These are phyloP conservation scores for Macroventuria anomochaeta DNA, from an alignment of 2,329 filamentous ascomycete species.

Conservation along the genomic window DNA sequence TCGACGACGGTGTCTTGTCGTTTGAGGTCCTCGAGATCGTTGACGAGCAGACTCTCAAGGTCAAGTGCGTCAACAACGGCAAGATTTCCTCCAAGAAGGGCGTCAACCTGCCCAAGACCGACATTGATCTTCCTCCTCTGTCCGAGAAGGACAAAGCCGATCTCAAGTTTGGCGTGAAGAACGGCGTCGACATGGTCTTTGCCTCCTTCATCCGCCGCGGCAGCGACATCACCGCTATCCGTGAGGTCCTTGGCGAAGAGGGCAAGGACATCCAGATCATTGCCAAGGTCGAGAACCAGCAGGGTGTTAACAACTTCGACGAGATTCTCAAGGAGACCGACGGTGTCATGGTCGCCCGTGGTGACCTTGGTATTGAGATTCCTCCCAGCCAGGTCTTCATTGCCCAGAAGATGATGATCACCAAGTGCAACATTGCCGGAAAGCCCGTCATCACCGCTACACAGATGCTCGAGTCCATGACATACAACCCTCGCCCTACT, in stretches of 20 bases:
- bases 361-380: constrained; percentile 98
- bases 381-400: constrained; percentile 98
- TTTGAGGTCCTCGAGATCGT: constrained; percentile 90
- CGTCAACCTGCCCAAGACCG: constrained; percentile 98
- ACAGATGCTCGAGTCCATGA: constrained; percentile 99
- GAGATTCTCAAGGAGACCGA: constrained; percentile 96
- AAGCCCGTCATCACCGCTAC: constrained; percentile 99
- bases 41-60: constrained; percentile 87
- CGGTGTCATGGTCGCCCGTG: constrained; percentile 99
- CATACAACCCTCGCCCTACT: constrained; percentile 98
- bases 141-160: constrained; percentile 98
- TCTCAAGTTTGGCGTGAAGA: constrained; percentile 95
- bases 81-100: constrained; percentile 99
- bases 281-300: constrained; percentile 99
- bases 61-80: constrained; percentile 92
- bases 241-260: constrained; percentile 85
- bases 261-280: constrained; percentile 99
- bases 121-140: constrained; percentile 95
- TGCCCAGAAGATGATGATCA: constrained; percentile 99
- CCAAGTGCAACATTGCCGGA: constrained; percentile 99
- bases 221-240: constrained; percentile 91
- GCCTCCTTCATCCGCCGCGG: constrained; percentile 97
- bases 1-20: constrained; percentile 96
- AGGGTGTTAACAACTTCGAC: constrained; percentile 99
- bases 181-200: constrained; percentile 98